Conservation (phyloP, 768 basidiomycete species). For the Trametes cinnabarina region DNA sequence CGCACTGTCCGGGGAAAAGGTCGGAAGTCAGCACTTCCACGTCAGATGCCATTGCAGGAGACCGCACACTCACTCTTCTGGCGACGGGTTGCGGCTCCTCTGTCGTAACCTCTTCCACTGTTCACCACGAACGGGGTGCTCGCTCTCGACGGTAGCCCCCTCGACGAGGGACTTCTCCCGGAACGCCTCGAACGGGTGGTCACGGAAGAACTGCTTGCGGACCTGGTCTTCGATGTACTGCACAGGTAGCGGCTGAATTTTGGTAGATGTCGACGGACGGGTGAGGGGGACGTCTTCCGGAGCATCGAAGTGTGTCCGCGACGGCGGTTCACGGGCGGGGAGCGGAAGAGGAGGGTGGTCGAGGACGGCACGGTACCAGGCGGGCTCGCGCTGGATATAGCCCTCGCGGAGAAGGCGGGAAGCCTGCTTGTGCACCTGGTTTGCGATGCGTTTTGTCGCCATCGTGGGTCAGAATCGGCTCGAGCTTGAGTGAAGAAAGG, state of each 20-base stretch:
- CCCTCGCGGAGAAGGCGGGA: constrained; percentile 73
- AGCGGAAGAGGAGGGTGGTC: constrained; percentile 86
- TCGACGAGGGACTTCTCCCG: constrained; percentile 78
- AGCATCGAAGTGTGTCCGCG: constrained; percentile 54
- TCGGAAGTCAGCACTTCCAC: constrained; percentile 1
- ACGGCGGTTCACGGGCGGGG: constrained; percentile 69
- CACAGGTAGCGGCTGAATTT: constrained; percentile 51
- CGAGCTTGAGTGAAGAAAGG: background rate
- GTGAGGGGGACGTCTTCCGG: constrained; percentile 17
- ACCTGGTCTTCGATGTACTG: constrained; percentile 83
- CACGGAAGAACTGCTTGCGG: constrained; percentile 87
- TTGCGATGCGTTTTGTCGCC: constrained; percentile 65
- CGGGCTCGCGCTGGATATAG: constrained; percentile 62
- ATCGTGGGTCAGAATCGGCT: background rate
- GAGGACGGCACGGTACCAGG: constrained; percentile 83
- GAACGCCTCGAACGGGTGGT: constrained; percentile 96
- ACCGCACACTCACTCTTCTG: constrained; percentile 77
- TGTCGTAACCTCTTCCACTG: constrained; percentile 82
- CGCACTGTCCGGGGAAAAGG: constrained; percentile 46
- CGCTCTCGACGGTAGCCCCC: constrained; percentile 51
- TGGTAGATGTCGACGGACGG: constrained; percentile 10
- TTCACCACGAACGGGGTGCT: constrained; percentile 54
- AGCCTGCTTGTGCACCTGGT: constrained; percentile 86
- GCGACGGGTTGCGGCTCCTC: constrained; percentile 73
- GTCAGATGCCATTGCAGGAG: background rate